Evolutionary conservation across 768 basidiomycete genomes (phyloP), one percentile per base, ranked within the genome.

Genomic region (Mycena capillaripes): DNA sequence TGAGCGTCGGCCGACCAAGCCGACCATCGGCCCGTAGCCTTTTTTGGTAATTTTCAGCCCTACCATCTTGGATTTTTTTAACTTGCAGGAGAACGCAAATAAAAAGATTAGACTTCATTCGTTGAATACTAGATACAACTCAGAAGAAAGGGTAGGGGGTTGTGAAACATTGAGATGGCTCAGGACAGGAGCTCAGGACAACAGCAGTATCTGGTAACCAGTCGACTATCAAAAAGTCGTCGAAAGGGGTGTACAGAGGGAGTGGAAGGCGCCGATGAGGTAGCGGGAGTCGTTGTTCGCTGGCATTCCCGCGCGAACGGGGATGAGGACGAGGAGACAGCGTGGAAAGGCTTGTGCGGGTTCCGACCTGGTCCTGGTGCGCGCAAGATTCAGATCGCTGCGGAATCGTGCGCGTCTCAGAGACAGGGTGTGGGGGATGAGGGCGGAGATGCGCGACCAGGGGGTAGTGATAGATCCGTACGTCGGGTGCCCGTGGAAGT

Each of bases 1-100:
- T 53, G 52, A 30, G 53, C 30, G 11, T 55, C 53, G 53, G 53
- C 53, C 53, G 53, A 56, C 53, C 5, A 32, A 53, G 52, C 52
- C 27, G 52, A 53, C 27, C 52, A 30, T 53, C 52, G 52, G 52
- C 52, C 27, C 27, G 29, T 53, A 56, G 53, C 53, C 53, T 56
- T 56, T 55, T 56, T 34, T 56, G 53, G 32, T 56, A 32, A 55
- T 55, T 55, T 34, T 21, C 30, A 29, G 53, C 53, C n/a, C n/a
- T n/a, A n/a, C n/a, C n/a, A n/a, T n/a, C 53, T 56, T 34, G 6
- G 30, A 19, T 32, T 56, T 56, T 30, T 34, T 56, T 56, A 6
- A 29, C 50, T n/a, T 56, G 53, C 53, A 56, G 53, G 17, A 53
- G 25, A 29, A 27, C 23, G 14, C 25, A 53, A 53, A 53, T 29